Conservation (phyloP, 768 basidiomycete genomes). For the Lactifluus hygrophoroides region DNA sequence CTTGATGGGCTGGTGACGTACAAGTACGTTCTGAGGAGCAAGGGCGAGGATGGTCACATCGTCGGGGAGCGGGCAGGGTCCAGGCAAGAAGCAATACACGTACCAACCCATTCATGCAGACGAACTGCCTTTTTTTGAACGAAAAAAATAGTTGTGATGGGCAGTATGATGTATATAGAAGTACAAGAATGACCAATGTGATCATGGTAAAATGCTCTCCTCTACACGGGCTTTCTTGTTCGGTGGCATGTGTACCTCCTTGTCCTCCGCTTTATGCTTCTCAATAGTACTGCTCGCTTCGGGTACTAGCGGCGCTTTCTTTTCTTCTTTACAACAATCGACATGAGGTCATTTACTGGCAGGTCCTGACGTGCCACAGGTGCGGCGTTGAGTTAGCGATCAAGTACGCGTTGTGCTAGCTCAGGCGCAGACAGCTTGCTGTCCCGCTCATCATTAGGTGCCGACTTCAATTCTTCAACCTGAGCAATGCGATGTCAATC, state of each 20-base stretch:
- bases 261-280: constrained; percentile 59
- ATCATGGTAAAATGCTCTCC: constrained; percentile 16
- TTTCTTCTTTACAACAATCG: constrained; percentile 86
- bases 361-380: constrained; percentile 27
- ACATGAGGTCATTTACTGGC: constrained; percentile 73
- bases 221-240: constrained; percentile 65
- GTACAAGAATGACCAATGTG: too few species aligned
- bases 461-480: constrained; percentile 87
- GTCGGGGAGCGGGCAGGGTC: constrained; percentile 67
- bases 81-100: constrained; percentile 65
- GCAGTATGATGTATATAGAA: constrained; percentile 2
- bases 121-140: constrained; percentile 40
- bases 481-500: constrained; percentile 25
- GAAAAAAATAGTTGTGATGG: too few species aligned
- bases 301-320: constrained; percentile 38
- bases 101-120: constrained; percentile 43
- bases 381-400: constrained; percentile 53
- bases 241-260: constrained; percentile 35
- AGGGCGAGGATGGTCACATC: constrained; percentile 65
- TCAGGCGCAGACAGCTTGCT: constrained; percentile 47
- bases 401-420: constrained; percentile 61
- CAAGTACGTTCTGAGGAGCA: too few species aligned
- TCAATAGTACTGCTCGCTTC: too few species aligned
- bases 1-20: constrained; percentile 85
- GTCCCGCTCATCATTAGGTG: constrained; percentile 50